phyloP scores from a whole-genome alignment of 139 green algal genomes.

The Pseudopediastrum boryanum region DNA sequence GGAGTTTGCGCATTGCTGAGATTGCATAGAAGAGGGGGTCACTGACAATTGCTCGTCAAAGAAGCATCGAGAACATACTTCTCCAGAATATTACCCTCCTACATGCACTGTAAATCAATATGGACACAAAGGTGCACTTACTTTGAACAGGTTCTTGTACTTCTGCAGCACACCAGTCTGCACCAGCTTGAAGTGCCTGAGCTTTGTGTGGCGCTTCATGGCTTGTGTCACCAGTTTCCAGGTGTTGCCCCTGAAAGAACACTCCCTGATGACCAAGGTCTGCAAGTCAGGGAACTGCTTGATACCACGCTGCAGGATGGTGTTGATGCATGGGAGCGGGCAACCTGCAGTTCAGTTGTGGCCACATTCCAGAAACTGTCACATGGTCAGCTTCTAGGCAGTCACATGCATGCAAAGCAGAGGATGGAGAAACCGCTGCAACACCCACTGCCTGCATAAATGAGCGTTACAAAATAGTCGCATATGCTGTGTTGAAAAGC shows the following conservation, averaged over 20 bases:
- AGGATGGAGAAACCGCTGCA: too few species aligned
- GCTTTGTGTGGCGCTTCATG: not conserved
- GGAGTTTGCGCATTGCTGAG: not conserved
- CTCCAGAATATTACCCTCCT: not conserved
- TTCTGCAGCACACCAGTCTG: constrained; percentile 49
- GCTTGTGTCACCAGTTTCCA: not conserved
- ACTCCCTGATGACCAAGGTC: not conserved
- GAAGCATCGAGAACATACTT: not conserved
- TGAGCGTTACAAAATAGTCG: too few species aligned
- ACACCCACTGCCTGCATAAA: too few species aligned
- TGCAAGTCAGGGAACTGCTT: not conserved
- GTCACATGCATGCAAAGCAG: too few species aligned
- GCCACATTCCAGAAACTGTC: not conserved
- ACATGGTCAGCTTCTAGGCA: not conserved
- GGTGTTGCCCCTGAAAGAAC: not conserved
- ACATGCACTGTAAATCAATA: not conserved
- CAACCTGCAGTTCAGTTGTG: not conserved
- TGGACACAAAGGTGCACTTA: not conserved
- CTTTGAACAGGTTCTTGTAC: constrained; percentile 45
- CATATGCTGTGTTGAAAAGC: too few species aligned
- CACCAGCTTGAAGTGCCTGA: constrained; percentile 37
- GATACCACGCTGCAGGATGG: not conserved
- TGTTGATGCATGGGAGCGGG: not conserved
- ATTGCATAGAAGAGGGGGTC: not conserved
- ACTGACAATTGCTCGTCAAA: not conserved